Percentiles rank a stretch among this genome's conserved stretches.
Evolutionary conservation across 331 rosid species (phyloP).

Genomic region (Quercus phellos): DNA sequence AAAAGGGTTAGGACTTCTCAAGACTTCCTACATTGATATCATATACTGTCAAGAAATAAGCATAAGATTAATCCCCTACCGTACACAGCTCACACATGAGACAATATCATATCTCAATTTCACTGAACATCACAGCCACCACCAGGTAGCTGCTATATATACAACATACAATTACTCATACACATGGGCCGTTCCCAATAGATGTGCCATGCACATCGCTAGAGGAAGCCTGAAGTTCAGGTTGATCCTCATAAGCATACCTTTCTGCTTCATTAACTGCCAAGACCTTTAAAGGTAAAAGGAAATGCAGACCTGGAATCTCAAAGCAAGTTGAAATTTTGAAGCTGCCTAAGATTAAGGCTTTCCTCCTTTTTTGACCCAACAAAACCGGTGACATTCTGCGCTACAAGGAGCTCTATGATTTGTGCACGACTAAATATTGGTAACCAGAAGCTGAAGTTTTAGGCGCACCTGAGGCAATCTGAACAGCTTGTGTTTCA

Average conservation of each 20-base stretch:
- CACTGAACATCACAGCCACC: not conserved
- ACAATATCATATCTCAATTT: not conserved
- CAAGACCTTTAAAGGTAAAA: not conserved
- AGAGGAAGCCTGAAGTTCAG: not conserved
- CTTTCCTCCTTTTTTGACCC: not conserved
- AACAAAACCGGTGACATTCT: not conserved
- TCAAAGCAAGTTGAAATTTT: not conserved
- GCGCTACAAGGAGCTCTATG: constrained; percentile 8
- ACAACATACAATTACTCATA: no score
- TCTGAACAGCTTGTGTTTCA: constrained; percentile 31
- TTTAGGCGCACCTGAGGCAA: constrained; percentile 45
- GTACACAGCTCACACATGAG: no score
- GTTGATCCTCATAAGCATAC: not conserved
- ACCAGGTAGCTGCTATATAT: not conserved
- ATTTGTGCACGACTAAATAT: not conserved
- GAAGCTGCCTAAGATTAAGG: not conserved
- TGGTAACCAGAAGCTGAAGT: constrained; percentile 5
- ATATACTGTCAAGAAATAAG: no score
- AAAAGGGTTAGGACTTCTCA: not conserved
- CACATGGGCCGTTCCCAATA: not conserved
- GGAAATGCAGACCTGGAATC: constrained; percentile 1
- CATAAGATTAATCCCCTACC: no score
- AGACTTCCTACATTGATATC: not conserved
- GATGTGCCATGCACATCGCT: not conserved
- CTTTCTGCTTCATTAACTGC: not conserved